These are phyloP conservation scores for Cercophora scortea DNA, from an alignment of 495 filamentous ascomycete species.

Conservation along the genomic window DNA sequence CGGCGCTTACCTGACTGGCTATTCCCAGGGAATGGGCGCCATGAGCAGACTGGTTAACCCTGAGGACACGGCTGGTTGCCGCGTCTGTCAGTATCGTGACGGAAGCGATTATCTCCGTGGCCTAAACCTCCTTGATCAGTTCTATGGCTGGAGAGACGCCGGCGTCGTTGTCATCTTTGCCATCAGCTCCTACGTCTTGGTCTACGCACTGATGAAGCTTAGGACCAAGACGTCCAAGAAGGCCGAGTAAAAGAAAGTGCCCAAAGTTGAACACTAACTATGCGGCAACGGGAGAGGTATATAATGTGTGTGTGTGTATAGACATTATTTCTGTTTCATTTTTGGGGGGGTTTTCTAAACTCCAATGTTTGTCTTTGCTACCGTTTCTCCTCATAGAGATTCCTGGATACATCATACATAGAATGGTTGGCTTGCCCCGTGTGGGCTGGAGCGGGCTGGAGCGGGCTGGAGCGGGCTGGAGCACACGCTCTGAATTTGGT, in stretches of 20 bases:
- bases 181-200: conserved; percentile 20
- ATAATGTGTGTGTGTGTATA: no score
- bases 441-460: no score
- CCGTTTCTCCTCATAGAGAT: no score
- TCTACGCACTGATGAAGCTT: conserved; percentile 25
- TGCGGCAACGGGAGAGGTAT: no score
- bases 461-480: no score
- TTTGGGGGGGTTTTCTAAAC: no score
- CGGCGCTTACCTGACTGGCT: conserved; percentile 17
- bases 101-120: conserved; percentile 47
- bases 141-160: conserved; percentile 55
- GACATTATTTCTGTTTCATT: no score
- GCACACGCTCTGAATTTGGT: no score
- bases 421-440: no score
- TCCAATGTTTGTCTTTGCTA: no score
- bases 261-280: no score
- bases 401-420: no score
- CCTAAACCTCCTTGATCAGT: conserved; percentile 27
- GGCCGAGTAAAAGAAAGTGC: conserved; percentile 16
- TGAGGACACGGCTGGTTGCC: conserved; percentile 38
- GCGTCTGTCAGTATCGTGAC: conserved; percentile 52
- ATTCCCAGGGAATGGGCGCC: conserved; percentile 18
- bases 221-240: conserved; percentile 23
- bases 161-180: conserved; percentile 36
- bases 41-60: conserved; percentile 32